phyloP scores from a whole-genome alignment of 257 asterid species.

The Nicotiana noctiflora region DNA sequence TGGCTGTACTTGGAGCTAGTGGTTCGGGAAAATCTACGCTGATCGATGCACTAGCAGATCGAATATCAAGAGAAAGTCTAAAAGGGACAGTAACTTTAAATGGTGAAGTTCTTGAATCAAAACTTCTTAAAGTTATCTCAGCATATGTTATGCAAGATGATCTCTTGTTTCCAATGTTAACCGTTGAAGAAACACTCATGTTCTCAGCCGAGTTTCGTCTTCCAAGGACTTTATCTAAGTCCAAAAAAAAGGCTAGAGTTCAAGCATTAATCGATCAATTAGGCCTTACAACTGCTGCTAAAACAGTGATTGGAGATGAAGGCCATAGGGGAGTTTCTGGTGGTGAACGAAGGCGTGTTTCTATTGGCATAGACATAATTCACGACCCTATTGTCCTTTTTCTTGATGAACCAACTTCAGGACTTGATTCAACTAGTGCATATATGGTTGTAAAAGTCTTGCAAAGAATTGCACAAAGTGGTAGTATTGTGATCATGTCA shows the following conservation, averaged over 20 bases:
- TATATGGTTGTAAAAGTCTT: conserved; percentile 50
- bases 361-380: conserved; percentile 38
- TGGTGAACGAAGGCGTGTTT: conserved; percentile 40
- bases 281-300: conserved; percentile 33
- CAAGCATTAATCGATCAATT: conserved; percentile 31
- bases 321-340: conserved; percentile 45
- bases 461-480: conserved; percentile 45
- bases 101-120: conserved; percentile 28
- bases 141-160: conserved; percentile 48
- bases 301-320: conserved; percentile 40
- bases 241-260: conserved; percentile 29
- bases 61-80: conserved; percentile 28
- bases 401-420: conserved; percentile 69
- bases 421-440: conserved; percentile 66
- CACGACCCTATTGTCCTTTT: conserved; percentile 42
- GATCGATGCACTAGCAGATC: conserved; percentile 36
- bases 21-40: conserved; percentile 44
- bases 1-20: conserved; percentile 40
- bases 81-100: conserved; percentile 27
- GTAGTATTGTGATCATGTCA: conserved; percentile 56
- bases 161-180: conserved; percentile 37
- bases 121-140: conserved; percentile 31
- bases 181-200: conserved; percentile 44
- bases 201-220: conserved; percentile 40
- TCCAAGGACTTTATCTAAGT: conserved; percentile 22